These are phyloP conservation scores for Cytospora schulzeri DNA, from an alignment of 2,329 filamentous ascomycete species.

Conservation along the genomic window DNA sequence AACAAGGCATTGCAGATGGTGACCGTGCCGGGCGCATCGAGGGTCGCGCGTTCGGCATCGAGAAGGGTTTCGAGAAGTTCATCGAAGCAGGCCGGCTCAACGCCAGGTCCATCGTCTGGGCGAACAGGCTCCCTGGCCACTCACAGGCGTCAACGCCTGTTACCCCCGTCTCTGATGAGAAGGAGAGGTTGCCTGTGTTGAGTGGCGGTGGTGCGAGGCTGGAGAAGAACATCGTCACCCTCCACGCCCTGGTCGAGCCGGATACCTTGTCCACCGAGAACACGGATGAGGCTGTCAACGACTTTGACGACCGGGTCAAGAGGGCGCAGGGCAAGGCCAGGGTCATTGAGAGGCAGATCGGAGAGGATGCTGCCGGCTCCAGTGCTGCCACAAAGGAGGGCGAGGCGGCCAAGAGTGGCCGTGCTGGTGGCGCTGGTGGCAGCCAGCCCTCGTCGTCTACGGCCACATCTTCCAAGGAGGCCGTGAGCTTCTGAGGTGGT, in stretches of 20 bases:
- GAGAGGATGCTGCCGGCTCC: constrained; percentile 36
- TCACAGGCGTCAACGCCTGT: constrained; percentile 9
- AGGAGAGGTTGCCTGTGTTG: constrained; percentile 43
- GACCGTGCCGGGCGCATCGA: constrained; percentile 77
- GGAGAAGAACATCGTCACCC: constrained; percentile 71
- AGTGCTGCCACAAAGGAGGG: background rate
- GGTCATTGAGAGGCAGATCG: constrained; percentile 73
- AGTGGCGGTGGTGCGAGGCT: constrained; percentile 54
- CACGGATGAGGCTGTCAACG: constrained; percentile 83
- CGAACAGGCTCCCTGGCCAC: constrained; percentile 60
- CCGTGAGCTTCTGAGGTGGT: background rate
- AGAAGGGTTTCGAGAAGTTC: constrained; percentile 94
- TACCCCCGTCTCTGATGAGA: background rate
- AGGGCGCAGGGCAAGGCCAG: constrained; percentile 82
- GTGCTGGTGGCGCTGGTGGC: background rate
- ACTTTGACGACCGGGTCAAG: constrained; percentile 88
- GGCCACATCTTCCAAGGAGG: constrained; percentile 14
- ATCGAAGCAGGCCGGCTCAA: constrained; percentile 76
- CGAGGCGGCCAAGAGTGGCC: background rate
- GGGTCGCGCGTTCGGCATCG: constrained; percentile 85
- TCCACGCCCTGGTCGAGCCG: constrained; percentile 79
- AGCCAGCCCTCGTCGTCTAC: constrained; percentile 6
- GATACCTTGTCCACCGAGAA: constrained; percentile 79
- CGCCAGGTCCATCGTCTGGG: constrained; percentile 82
- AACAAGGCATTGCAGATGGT: constrained; percentile 75